Evolutionary conservation across 1,284 basidiomycete species (phyloP).

Genomic region (Ganoderma sp.): DNA sequence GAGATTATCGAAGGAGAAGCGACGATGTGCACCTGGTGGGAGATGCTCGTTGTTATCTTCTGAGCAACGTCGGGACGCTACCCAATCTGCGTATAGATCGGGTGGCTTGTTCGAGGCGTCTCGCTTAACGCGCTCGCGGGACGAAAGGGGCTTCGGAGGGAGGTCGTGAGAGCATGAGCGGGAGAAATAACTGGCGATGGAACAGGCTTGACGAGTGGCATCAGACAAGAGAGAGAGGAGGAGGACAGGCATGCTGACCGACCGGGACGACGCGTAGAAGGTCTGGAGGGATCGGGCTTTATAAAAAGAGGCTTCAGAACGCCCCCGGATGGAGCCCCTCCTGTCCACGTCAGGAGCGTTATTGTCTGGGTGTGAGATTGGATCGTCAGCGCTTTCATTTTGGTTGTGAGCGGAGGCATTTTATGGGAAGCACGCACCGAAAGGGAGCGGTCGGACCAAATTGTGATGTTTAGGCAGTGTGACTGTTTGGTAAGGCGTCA

Average conservation of each 20-base stretch:
- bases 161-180: slow-evolving; percentile 11
- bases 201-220: slow-evolving; percentile 14
- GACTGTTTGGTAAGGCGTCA: slow-evolving; percentile 32
- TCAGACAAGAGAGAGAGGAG: slow-evolving; percentile 20
- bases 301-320: slow-evolving; percentile 29
- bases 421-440: slow-evolving; percentile 47
- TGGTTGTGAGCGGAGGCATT: slow-evolving; percentile 42
- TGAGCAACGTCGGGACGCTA: slow-evolving; percentile 61
- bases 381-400: slow-evolving; percentile 47
- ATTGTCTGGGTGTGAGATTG: slow-evolving; percentile 46
- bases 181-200: slow-evolving; percentile 9
- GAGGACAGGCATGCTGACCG: slow-evolving; percentile 24
- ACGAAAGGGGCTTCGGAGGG: slow-evolving; percentile 11
- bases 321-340: slow-evolving; percentile 30
- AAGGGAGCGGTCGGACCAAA: slow-evolving; percentile 28
- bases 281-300: slow-evolving; percentile 19
- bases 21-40: slow-evolving; percentile 70
- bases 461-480: slow-evolving; percentile 28
- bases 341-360: slow-evolving; percentile 44
- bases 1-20: slow-evolving; percentile 59
- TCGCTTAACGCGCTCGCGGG: slow-evolving; percentile 27
- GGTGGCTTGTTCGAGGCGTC: slow-evolving; percentile 16
- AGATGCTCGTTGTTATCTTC: slow-evolving; percentile 46
- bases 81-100: slow-evolving; percentile 61
- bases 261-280: slow-evolving; percentile 8